A percentile compares a stretch with the other conserved stretches of the same genome.
Evolutionary conservation across 2,329 filamentous ascomycete species (phyloP).

Genomic region (Botryosphaeria agaves): DNA sequence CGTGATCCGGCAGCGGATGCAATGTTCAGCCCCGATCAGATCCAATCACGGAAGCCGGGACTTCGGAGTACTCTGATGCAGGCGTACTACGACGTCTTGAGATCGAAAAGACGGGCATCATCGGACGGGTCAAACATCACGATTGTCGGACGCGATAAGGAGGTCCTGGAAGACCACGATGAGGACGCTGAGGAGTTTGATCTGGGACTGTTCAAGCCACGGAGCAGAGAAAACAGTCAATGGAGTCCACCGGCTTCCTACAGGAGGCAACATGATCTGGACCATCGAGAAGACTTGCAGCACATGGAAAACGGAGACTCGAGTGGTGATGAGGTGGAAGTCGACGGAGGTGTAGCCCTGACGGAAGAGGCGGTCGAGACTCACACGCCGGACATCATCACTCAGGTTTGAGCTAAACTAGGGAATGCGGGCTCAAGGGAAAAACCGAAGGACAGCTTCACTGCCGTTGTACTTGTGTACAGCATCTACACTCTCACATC

Average conservation of each 20-base stretch:
- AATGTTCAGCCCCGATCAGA: not conserved
- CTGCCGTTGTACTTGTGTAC: too few relatives aligned
- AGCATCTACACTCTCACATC: too few relatives aligned
- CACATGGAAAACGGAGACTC: slow-evolving; percentile 14
- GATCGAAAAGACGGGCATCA: slow-evolving; percentile 11
- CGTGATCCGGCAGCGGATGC: not conserved
- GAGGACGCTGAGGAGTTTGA: slow-evolving; percentile 4
- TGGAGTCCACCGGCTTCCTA: slow-evolving; percentile 5
- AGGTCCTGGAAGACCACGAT: slow-evolving; percentile 2
- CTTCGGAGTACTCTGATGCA: slow-evolving; percentile 11
- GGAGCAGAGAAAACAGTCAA: slow-evolving; percentile 1
- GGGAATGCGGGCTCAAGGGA: too few relatives aligned
- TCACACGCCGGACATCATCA: slow-evolving; percentile 21
- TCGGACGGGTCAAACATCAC: slow-evolving; percentile 17
- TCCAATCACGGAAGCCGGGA: not conserved
- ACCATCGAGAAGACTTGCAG: slow-evolving; percentile 9
- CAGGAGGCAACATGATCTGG: slow-evolving; percentile 1
- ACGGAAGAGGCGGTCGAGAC: slow-evolving; percentile 37
- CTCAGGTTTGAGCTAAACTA: slow-evolving; percentile 5
- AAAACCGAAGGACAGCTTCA: too few relatives aligned
- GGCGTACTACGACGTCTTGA: slow-evolving; percentile 14
- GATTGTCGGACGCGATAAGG: slow-evolving; percentile 6
- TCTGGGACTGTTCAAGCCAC: not conserved
- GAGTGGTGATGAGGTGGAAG: slow-evolving; percentile 26
- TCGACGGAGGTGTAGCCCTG: slow-evolving; percentile 36